Evolutionary conservation across 2,329 filamentous ascomycete genomes (phyloP), one percentile per base, ranked within the genome.

Genomic region (Fulvia fulva): DNA sequence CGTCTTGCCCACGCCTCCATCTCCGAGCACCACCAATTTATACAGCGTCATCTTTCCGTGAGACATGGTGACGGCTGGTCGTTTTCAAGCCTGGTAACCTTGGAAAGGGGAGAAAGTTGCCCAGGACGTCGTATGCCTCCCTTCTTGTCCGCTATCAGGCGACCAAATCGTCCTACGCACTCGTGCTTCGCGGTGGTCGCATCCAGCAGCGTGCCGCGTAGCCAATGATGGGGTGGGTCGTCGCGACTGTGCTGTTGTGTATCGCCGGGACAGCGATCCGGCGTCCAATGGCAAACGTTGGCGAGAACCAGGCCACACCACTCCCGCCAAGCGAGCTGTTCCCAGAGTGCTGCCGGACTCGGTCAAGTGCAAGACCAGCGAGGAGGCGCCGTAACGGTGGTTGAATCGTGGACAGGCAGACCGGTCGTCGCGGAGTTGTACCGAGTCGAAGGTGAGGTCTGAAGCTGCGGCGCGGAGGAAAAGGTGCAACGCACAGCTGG

Each of bases 1-100:
- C 63, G 93, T 97, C 83, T 99, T 99, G 80, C 94, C 94, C 66
- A 99, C 94, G 77, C 94, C 94, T 83, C 94, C 94, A 71, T 95
- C 94, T 70, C 94, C 94, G 67, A 99, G 92, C 63, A 97, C 94
- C 62, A 99, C 94, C 79, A 96, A 80, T 80, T 96, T 96, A 79
- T 96, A 96, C 62, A 74, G 59, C 23, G 72, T 74, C 72, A 74
- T 74, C 65, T 73, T 74, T 43, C 71, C 71, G 68, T 71, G 67
- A 61, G 70, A 70, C 70, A 72, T 72, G 57, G 49, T 58, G 56
- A 55, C 58, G 54, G 57, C 49, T 46, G 49, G 46, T 23, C 41
- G 49, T 53, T 41, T 23, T 54, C 26, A 28, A 53, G 51, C 37
- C 32, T 47, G 49, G 49, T 26, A 41, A 23, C 23, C 43, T 52